phyloP scores from a whole-genome alignment of 2,329 filamentous ascomycete species.

The Aspergillus transmontanensis region DNA sequence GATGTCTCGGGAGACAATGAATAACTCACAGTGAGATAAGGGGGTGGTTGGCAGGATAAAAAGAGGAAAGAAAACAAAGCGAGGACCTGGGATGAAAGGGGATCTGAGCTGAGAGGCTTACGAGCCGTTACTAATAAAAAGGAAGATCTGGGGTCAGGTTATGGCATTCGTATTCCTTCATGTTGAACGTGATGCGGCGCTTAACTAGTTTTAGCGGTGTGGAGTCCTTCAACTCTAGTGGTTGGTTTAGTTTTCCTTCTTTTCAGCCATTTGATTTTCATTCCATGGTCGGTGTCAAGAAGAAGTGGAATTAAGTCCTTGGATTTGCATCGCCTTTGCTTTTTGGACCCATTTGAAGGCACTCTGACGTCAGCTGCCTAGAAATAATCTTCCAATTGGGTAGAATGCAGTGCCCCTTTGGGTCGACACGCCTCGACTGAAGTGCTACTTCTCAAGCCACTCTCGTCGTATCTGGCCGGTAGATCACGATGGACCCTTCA shows the following conservation, averaged over 20 bases:
- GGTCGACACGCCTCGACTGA: neutral
- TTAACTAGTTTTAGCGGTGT: constrained; percentile 1
- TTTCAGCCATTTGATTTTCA: neutral
- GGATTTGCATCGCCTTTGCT: neutral
- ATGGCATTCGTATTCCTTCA: neutral
- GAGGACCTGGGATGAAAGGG: neutral
- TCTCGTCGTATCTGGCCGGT: neutral
- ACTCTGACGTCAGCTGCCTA: neutral
- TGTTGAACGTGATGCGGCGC: neutral
- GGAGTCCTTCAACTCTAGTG: neutral
- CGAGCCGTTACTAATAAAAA: neutral
- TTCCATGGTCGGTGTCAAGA: neutral
- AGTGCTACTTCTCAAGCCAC: neutral
- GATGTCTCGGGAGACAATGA: neutral
- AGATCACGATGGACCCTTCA: neutral
- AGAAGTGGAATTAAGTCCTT: neutral
- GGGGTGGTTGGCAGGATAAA: neutral
- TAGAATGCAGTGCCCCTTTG: neutral
- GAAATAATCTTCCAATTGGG: neutral
- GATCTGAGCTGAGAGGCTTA: neutral
- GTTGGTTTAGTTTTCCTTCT: neutral
- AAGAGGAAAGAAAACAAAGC: neutral
- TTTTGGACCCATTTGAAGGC: neutral
- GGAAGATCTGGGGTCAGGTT: neutral
- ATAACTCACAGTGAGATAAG: neutral